These are phyloP conservation scores for Neodidymelliopsis sp. DNA, from an alignment of 2,329 filamentous ascomycete species.

Conservation along the genomic window DNA sequence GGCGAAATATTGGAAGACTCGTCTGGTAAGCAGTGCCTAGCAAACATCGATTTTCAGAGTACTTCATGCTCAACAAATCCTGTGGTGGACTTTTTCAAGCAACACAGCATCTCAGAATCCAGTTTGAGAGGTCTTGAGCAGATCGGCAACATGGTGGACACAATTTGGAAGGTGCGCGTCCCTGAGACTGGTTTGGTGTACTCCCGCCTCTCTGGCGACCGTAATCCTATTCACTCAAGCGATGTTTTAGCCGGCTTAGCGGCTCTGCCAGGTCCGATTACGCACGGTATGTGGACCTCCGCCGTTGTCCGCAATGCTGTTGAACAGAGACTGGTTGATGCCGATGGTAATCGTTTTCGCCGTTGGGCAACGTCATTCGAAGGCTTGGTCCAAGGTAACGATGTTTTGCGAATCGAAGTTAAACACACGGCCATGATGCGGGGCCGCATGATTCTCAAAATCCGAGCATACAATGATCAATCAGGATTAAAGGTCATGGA, in stretches of 20 bases:
- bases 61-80: not conserved
- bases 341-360: slow-evolving; percentile 28
- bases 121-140: not conserved
- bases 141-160: not conserved
- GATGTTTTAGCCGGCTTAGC: slow-evolving; percentile 46
- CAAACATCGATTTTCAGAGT: not conserved
- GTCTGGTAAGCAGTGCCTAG: too few species aligned
- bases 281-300: slow-evolving; percentile 53
- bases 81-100: not conserved
- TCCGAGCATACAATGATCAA: slow-evolving; percentile 40
- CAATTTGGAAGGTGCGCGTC: not conserved
- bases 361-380: slow-evolving; percentile 42
- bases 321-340: slow-evolving; percentile 25
- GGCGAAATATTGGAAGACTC: too few species aligned
- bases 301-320: slow-evolving; percentile 41
- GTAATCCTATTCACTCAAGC: slow-evolving; percentile 54
- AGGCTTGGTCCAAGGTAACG: slow-evolving; percentile 49
- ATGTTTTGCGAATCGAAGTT: slow-evolving; percentile 41
- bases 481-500: slow-evolving; percentile 43
- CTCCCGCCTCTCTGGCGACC: slow-evolving; percentile 47
- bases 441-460: slow-evolving; percentile 24
- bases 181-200: slow-evolving; percentile 28
- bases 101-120: not conserved
- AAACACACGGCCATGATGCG: slow-evolving; percentile 47
- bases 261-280: slow-evolving; percentile 50